phyloP scores from a whole-genome alignment of 177 flowering plant genomes.

The Vitis hybrid region DNA sequence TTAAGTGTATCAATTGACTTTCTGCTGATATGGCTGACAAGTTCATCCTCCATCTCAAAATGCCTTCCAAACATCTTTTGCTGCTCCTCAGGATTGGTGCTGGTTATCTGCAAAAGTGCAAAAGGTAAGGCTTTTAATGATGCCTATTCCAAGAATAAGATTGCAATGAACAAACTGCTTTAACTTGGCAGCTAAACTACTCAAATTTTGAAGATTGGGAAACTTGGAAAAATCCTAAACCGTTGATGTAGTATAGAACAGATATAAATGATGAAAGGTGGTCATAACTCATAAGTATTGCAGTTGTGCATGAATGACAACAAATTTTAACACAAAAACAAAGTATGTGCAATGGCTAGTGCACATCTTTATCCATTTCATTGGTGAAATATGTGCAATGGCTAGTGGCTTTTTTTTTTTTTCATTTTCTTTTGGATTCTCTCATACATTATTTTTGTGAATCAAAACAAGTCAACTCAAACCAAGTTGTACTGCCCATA shows the following conservation, averaged over 20 bases:
- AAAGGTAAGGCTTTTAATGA: background rate
- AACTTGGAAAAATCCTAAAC: background rate
- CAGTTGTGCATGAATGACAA: background rate
- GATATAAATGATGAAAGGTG: too few relatives aligned
- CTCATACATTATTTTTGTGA: too few relatives aligned
- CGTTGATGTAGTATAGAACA: background rate
- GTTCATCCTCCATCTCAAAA: slow-evolving; percentile 87
- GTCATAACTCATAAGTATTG: too few relatives aligned
- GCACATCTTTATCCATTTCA: too few relatives aligned
- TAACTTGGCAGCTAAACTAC: background rate
- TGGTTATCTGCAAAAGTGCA: slow-evolving; percentile 53
- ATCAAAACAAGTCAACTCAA: too few relatives aligned
- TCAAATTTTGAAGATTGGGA: background rate
- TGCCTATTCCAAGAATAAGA: too few relatives aligned
- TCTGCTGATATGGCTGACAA: slow-evolving; percentile 88
- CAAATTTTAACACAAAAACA: background rate
- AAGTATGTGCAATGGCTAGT: too few relatives aligned
- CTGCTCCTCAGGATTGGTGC: slow-evolving; percentile 75
- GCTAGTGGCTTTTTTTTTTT: too few relatives aligned
- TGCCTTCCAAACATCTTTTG: slow-evolving; percentile 95
- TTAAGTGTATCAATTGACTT: slow-evolving; percentile 80
- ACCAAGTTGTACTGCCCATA: too few relatives aligned
- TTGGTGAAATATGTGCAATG: too few relatives aligned
- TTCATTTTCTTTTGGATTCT: too few relatives aligned
- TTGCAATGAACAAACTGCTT: background rate